Evolutionary conservation across 106 monocot genomes (phyloP).

Genomic region (Dioscorea zingiberensis): DNA sequence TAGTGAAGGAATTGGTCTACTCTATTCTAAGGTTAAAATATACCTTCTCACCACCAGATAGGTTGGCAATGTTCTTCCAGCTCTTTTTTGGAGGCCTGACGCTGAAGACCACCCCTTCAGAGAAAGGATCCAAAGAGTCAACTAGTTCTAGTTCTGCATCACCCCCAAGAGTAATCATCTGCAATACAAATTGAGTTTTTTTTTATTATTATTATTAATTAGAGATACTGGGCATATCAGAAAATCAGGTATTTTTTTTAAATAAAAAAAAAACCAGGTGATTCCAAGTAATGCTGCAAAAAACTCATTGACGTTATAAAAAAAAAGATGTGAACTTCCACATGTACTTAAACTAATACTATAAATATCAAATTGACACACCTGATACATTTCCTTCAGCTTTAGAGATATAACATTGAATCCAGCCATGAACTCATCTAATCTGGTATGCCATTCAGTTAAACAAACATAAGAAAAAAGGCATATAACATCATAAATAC

Average conservation of each 20-base stretch:
- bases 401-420: slow-evolving; percentile 96
- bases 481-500: no score
- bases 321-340: no score
- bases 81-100: slow-evolving; percentile 98
- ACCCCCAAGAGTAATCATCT: slow-evolving; percentile 99
- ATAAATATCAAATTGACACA: slow-evolving; percentile 3
- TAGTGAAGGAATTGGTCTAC: not conserved
- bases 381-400: slow-evolving; percentile 99
- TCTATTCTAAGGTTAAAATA: not conserved
- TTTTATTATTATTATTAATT: no score
- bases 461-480: not conserved
- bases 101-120: slow-evolving; percentile 98
- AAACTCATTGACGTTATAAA: no score
- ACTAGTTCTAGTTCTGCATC: slow-evolving; percentile 98
- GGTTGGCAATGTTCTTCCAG: slow-evolving; percentile 99
- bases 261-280: no score
- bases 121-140: slow-evolving; percentile 98
- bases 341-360: not conserved
- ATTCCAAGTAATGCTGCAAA: no score
- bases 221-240: no score
- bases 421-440: slow-evolving; percentile 97
- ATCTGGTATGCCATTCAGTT: slow-evolving; percentile 31
- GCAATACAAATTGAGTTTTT: slow-evolving; percentile 3
- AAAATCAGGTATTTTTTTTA: no score
- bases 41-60: slow-evolving; percentile 98